These are phyloP conservation scores for Cladophialophora yegresii DNA, from an alignment of 2,329 filamentous ascomycete species.

Conservation along the genomic window DNA sequence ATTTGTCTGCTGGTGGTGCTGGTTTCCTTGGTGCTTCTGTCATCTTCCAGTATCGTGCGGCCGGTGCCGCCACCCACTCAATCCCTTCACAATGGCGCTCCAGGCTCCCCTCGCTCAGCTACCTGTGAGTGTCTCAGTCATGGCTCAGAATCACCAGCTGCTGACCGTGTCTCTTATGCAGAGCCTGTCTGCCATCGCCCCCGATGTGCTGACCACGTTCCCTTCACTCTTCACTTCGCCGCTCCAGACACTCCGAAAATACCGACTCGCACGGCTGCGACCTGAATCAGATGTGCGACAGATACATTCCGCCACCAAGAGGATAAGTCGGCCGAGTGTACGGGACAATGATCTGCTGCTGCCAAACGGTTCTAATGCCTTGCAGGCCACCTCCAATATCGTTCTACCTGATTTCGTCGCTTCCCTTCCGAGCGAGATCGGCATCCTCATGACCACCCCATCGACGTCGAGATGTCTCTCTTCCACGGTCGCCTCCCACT, in stretches of 20 bases:
- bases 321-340: constrained; percentile 6
- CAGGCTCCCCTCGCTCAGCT: constrained; percentile 29
- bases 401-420: constrained; percentile 26
- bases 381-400: constrained; percentile 15
- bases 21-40: constrained; percentile 1
- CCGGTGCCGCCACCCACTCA: constrained; percentile 17
- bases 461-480: constrained; percentile 27
- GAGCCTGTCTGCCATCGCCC: constrained; percentile 32
- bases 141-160: neutral
- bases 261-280: constrained; percentile 28
- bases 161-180: constrained; percentile 22
- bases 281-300: constrained; percentile 21
- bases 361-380: constrained; percentile 13
- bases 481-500: constrained; percentile 10
- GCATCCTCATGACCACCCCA: constrained; percentile 12
- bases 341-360: neutral
- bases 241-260: constrained; percentile 31
- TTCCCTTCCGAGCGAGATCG: constrained; percentile 18
- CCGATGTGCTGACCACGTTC: constrained; percentile 32
- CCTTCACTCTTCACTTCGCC: constrained; percentile 31
- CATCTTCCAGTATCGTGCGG: constrained; percentile 5
- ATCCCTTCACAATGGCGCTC: constrained; percentile 29
- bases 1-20: neutral
- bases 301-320: constrained; percentile 10
- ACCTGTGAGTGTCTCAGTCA: constrained; percentile 22